Percentiles rank a stretch among this genome's conserved stretches.
Conservation (phyloP, 148 eudicot species). For the Chenopodium berlandieri region DNA sequence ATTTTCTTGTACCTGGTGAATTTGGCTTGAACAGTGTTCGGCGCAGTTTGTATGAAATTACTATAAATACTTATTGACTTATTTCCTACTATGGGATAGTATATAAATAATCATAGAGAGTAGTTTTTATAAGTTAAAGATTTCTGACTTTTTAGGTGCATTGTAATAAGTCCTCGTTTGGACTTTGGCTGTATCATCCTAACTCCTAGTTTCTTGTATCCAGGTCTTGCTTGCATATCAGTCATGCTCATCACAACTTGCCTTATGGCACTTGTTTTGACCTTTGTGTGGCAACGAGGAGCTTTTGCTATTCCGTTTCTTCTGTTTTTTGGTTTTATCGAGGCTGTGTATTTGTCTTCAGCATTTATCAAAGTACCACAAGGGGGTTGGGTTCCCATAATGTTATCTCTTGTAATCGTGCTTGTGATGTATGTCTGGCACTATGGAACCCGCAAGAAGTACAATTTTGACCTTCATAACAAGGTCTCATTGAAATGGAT, state of each 20-base stretch:
- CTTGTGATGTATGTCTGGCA: conserved; percentile 83
- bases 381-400: conserved; percentile 95
- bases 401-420: conserved; percentile 65
- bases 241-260: conserved; percentile 89
- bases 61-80: background rate
- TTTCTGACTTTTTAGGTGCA: background rate
- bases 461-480: conserved; percentile 89
- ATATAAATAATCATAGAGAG: background rate
- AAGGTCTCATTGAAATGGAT: conserved; percentile 92
- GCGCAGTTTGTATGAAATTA: background rate
- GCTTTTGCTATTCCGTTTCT: conserved; percentile 58
- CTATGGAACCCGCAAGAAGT: conserved; percentile 84
- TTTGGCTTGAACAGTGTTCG: background rate
- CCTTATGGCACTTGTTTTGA: conserved; percentile 74
- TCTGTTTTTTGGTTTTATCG: conserved; percentile 64
- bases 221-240: conserved; percentile 89
- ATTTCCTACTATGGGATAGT: background rate
- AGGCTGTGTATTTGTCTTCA: conserved; percentile 65
- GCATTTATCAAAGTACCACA: conserved; percentile 80
- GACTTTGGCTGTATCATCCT: conserved; percentile 5
- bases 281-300: conserved; percentile 70
- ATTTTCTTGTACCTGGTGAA: background rate
- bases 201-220: conserved; percentile 20
- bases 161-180: background rate
- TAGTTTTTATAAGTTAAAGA: background rate